Percentiles rank a stretch among this genome's conserved stretches.
phyloP scores from a whole-genome alignment of 2,329 filamentous ascomycete species.

The Cadophora sp. region DNA sequence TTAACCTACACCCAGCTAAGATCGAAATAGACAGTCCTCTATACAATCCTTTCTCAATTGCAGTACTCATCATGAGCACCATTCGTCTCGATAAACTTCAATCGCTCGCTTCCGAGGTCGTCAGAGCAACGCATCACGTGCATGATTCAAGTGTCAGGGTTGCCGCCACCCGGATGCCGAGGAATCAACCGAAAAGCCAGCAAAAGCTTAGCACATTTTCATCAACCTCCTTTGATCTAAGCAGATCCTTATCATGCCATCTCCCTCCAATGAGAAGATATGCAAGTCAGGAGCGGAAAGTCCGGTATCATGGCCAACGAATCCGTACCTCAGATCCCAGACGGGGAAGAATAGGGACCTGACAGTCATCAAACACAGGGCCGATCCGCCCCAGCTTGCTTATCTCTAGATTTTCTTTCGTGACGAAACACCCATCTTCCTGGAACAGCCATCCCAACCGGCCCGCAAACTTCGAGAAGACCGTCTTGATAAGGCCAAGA shows the following conservation, averaged over 20 bases:
- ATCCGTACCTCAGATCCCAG: neutral
- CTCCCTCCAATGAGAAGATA: neutral
- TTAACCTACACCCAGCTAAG: too few species aligned
- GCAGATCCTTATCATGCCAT: neutral
- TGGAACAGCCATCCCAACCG: neutral
- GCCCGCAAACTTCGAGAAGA: neutral
- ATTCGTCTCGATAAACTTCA: too few species aligned
- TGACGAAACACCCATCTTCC: conserved; percentile 17
- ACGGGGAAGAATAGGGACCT: conserved; percentile 1
- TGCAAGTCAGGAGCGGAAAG: neutral
- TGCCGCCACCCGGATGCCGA: neutral
- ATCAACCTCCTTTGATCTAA: neutral
- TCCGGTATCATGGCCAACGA: neutral
- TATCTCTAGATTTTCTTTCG: conserved; percentile 22
- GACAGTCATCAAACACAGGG: neutral
- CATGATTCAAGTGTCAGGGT: neutral
- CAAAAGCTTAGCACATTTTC: conserved; percentile 5
- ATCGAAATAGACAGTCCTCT: too few species aligned
- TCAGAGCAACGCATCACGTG: conserved; percentile 6
- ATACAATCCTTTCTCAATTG: too few species aligned
- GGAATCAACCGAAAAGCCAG: neutral
- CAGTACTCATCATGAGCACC: too few species aligned
- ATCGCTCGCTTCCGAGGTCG: conserved; percentile 1
- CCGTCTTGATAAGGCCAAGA: conserved; percentile 19
- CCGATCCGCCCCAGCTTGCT: conserved; percentile 4